Conservation (phyloP, 108 stramenopile genomes). For the Nitzschia sp. region DNA sequence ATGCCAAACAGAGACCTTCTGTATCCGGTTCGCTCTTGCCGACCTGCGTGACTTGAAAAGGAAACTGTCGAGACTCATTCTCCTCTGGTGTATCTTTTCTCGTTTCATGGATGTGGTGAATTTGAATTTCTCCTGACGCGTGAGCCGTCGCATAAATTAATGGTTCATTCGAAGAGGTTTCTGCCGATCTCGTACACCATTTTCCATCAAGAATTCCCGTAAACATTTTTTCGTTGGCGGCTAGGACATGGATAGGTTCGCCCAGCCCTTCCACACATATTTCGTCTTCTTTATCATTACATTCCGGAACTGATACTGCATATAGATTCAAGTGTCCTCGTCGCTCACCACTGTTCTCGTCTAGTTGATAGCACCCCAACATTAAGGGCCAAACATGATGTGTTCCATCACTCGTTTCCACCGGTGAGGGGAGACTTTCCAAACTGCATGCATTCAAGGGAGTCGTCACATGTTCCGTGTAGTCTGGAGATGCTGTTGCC, state of each 20-base stretch:
- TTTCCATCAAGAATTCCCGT: constrained; percentile 83
- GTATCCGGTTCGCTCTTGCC: constrained; percentile 4
- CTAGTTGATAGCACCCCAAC: constrained; percentile 79
- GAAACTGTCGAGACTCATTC: too few species aligned
- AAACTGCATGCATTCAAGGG: constrained; percentile 78
- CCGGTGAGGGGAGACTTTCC: constrained; percentile 41
- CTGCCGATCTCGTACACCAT: constrained; percentile 38
- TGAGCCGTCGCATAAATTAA: constrained; percentile 53
- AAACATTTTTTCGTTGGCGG: constrained; percentile 5
- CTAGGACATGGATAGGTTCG: constrained; percentile 22
- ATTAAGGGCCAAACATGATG: constrained; percentile 44
- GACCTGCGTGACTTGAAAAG: constrained; percentile 9
- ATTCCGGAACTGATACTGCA: constrained; percentile 17
- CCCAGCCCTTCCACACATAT: neutral
- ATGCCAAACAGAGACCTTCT: constrained; percentile 48
- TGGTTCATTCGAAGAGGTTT: neutral
- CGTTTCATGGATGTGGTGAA: constrained; percentile 8
- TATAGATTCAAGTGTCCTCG: constrained; percentile 39
- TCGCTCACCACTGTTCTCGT: constrained; percentile 38
- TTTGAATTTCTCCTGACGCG: constrained; percentile 43
- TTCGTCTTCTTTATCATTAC: constrained; percentile 7
- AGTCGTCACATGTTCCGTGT: constrained; percentile 38
- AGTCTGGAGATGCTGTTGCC: neutral
- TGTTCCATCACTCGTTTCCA: neutral
- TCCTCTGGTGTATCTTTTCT: neutral